A percentile compares a stretch with the other conserved stretches of the same genome.
These are phyloP conservation scores for Pichia sp. DNA, from an alignment of 1,139 yeast genomes.

Conservation along the genomic window DNA sequence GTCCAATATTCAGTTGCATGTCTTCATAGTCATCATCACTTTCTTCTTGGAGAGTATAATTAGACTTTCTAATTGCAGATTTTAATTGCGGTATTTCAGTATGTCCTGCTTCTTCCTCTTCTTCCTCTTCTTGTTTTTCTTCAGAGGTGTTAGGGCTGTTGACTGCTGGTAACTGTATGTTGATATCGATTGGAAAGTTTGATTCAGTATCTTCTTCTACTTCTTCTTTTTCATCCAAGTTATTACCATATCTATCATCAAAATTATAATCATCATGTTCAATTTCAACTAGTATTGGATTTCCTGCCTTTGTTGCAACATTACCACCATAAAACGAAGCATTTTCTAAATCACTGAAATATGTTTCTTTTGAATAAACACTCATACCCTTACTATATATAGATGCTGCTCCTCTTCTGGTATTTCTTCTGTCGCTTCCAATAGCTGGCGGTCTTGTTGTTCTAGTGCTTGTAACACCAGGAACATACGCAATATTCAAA, in stretches of 20 bases:
- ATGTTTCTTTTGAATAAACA: slow-evolving; percentile 46
- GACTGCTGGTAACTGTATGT: slow-evolving; percentile 13
- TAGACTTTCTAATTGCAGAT: background rate
- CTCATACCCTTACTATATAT: slow-evolving; percentile 36
- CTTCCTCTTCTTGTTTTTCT: slow-evolving; percentile 25
- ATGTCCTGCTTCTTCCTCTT: no score
- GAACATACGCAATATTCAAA: slow-evolving; percentile 89
- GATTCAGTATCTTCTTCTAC: background rate
- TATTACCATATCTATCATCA: slow-evolving; percentile 27
- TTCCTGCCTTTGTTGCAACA: slow-evolving; percentile 61
- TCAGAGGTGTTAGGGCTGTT: slow-evolving; percentile 23
- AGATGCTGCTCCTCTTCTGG: slow-evolving; percentile 10
- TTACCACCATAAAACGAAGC: slow-evolving; percentile 50
- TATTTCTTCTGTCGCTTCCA: slow-evolving; percentile 11
- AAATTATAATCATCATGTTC: slow-evolving; percentile 47
- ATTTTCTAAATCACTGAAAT: slow-evolving; percentile 49
- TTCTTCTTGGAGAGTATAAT: slow-evolving; percentile 3
- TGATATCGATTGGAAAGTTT: slow-evolving; percentile 3
- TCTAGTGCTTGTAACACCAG: slow-evolving; percentile 72
- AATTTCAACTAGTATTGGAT: slow-evolving; percentile 55
- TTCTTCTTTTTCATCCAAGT: background rate
- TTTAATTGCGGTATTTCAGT: background rate
- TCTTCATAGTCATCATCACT: slow-evolving; percentile 2
- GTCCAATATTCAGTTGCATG: slow-evolving; percentile 1
- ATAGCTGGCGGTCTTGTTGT: slow-evolving; percentile 10